phyloP scores from a whole-genome alignment of 805 yeast genomes.

The Saccharomycopsis javanensis region DNA sequence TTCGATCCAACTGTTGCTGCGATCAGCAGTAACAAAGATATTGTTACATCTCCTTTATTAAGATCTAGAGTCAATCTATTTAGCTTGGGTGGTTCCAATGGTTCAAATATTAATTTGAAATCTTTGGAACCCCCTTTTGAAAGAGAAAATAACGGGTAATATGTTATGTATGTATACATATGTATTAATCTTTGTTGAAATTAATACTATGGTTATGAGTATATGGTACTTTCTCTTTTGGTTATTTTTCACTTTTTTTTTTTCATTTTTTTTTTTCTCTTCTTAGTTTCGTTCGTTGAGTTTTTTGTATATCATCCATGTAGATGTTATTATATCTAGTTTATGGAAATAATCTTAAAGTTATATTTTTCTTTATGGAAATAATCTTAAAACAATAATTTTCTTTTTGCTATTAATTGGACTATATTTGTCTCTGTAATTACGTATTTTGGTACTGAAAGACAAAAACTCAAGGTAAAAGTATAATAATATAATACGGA shows the following conservation, averaged over 20 bases:
- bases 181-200: neutral
- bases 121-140: neutral
- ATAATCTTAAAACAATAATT: no score
- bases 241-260: neutral
- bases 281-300: neutral
- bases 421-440: no score
- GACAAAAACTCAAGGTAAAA: no score
- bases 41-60: conserved; percentile 9
- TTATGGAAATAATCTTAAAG: neutral
- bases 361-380: no score
- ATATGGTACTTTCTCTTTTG: neutral
- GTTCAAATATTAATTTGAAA: neutral
- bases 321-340: no score
- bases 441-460: no score
- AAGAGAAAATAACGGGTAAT: neutral
- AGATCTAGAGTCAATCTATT: conserved; percentile 17
- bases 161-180: neutral
- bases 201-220: neutral
- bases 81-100: conserved; percentile 7
- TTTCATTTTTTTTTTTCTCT: neutral
- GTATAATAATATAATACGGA: no score
- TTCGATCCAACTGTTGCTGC: neutral
- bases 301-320: no score
- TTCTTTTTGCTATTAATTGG: no score
- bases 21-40: neutral